Conservation (phyloP, 306 rosid genomes). For the Cotoneaster glaucophyllus region DNA sequence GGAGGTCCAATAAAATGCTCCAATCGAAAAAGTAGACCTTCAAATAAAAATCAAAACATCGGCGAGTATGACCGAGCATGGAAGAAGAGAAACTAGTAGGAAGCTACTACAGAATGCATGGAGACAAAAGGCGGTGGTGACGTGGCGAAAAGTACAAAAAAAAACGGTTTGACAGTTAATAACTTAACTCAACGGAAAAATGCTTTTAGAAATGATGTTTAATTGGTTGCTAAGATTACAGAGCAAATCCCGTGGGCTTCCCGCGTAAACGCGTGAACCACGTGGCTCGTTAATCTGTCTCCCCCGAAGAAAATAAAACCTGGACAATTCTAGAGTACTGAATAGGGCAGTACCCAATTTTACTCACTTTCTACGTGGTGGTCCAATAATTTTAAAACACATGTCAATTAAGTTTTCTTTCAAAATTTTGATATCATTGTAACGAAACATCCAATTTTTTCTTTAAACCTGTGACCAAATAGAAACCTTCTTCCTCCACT, state of each 20-base stretch:
- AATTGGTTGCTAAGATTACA: no score
- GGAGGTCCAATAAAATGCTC: no score
- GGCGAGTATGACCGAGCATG: background rate
- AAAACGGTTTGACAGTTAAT: constrained; percentile 56
- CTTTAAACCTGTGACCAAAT: no score
- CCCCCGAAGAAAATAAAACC: background rate
- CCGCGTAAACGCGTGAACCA: constrained; percentile 30
- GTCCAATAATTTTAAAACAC: no score
- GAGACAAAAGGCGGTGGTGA: background rate
- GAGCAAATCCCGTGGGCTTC: background rate
- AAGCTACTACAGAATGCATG: background rate
- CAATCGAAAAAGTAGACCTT: background rate
- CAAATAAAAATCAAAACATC: background rate
- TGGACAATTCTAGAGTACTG: no score
- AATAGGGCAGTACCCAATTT: no score
- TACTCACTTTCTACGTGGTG: no score
- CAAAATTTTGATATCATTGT: no score
- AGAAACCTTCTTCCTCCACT: no score
- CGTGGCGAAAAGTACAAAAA: constrained; percentile 4
- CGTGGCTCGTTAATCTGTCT: background rate
- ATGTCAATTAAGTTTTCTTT: no score
- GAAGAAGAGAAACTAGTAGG: background rate
- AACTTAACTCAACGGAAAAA: background rate
- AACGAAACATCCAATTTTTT: no score
- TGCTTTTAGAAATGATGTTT: background rate